Evolutionary conservation across 768 basidiomycete species (phyloP).

Genomic region (Trametes punicea): DNA sequence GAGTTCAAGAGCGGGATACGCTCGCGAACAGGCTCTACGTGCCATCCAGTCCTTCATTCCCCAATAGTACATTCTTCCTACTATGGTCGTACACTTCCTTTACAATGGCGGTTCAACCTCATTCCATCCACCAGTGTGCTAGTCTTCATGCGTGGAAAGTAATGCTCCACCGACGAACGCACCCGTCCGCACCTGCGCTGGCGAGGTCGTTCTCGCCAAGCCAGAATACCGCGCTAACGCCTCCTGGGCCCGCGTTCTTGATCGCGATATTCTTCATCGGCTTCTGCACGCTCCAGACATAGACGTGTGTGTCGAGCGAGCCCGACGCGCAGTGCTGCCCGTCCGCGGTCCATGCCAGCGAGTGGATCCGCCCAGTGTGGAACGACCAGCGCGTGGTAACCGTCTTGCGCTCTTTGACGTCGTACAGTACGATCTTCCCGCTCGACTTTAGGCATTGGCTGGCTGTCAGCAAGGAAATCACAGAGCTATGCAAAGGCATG

Average conservation of each 20-base stretch:
- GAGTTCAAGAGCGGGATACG: too few relatives aligned
- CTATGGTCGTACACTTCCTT: neutral
- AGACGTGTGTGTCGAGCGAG: slow-evolving; percentile 90
- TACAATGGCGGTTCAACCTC: neutral
- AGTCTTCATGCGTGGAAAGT: slow-evolving; percentile 34
- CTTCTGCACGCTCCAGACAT: slow-evolving; percentile 76
- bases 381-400: slow-evolving; percentile 80
- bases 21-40: too few relatives aligned
- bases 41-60: too few relatives aligned
- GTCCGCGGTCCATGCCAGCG: slow-evolving; percentile 73
- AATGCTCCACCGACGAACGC: slow-evolving; percentile 70
- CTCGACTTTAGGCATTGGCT: slow-evolving; percentile 48
- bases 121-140: neutral
- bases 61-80: neutral
- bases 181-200: slow-evolving; percentile 79
- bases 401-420: slow-evolving; percentile 62
- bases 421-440: slow-evolving; percentile 79
- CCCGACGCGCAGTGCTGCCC: slow-evolving; percentile 80
- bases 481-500: neutral
- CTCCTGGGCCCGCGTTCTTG: slow-evolving; percentile 83
- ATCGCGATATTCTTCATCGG: slow-evolving; percentile 75
- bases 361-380: slow-evolving; percentile 79
- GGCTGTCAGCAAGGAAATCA: neutral
- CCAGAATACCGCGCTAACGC: slow-evolving; percentile 83
- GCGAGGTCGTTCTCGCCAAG: slow-evolving; percentile 54